These are phyloP conservation scores for Gonium pectorale DNA, from an alignment of 139 green algal genomes.

Conservation along the genomic window DNA sequence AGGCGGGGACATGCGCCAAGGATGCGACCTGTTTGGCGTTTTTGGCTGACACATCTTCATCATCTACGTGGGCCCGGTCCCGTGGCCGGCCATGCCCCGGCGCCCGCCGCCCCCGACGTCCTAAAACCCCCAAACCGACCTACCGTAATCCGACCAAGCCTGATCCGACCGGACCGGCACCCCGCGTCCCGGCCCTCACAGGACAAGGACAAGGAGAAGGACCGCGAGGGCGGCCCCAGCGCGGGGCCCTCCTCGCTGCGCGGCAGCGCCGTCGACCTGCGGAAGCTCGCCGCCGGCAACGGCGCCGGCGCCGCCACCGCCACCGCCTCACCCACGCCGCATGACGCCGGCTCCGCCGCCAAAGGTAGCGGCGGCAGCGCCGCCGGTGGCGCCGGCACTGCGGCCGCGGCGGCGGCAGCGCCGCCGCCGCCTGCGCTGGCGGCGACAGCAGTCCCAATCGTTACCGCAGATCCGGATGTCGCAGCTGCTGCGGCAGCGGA, in stretches of 20 bases:
- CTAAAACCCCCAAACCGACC: too few relatives aligned
- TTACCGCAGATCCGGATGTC: too few relatives aligned
- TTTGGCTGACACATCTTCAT: too few relatives aligned
- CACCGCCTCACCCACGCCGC: not conserved
- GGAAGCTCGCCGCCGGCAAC: not conserved
- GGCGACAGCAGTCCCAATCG: too few relatives aligned
- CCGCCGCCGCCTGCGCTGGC: not conserved
- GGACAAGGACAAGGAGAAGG: not conserved
- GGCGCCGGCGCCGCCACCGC: not conserved
- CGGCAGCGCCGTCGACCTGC: slow-evolving; percentile 22
- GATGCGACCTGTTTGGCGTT: too few relatives aligned
- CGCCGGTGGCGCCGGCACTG: not conserved
- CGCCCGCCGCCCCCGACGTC: not conserved
- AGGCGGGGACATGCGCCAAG: too few relatives aligned
- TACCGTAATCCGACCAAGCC: too few relatives aligned
- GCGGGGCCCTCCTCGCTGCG: not conserved
- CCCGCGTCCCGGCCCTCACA: too few relatives aligned
- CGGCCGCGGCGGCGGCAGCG: too few relatives aligned
- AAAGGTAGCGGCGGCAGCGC: not conserved
- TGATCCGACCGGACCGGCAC: not conserved
- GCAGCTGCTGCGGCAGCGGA: too few relatives aligned
- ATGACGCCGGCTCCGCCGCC: not conserved
- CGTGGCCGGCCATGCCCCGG: not conserved
- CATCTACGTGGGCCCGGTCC: too few relatives aligned
- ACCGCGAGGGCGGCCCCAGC: not conserved